Base-by-base conservation (phyloP, 2,329 filamentous ascomycete genomes). In the Monilinia laxa region DNA sequence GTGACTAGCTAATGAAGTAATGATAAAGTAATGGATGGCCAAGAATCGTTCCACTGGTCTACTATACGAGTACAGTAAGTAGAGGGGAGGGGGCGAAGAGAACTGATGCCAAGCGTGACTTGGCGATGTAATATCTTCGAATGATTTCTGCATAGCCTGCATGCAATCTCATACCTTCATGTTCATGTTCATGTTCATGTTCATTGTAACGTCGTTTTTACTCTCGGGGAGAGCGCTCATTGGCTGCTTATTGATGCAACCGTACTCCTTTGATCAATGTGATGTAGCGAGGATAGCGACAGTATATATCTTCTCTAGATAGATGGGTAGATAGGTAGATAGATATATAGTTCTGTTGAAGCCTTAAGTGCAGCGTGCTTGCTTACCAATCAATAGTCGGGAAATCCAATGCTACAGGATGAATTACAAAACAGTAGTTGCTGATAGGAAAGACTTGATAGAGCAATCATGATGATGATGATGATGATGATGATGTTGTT, bases 61-160 rank as follows among this genome's bases (percentile, higher is more conserved):
- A 35, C 42, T n/a, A 35, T 59, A 59, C 57, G 57, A 58, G 42
- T 23, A n/a, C 20, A 49, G 14, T 47, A 59, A 59, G 56, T 42
- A 47, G 16, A 14, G 25, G 5, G 14, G 7, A 18, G 23, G 28
- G 51, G 16, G 51, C 23, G 12, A 35, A 23, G 14, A 18, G 18
- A 23, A 18, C 12, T 10, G 57, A 59, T 59, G 42, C 42, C 42
- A 31, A 16, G 56, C n/a, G 56, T 25, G 18, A 59, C 56, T 31
- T n/a, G 2, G 56, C 42, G 25, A 59, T 35, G 25, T 25, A 1
- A 12, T 54, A 16, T 52, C 49, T 16, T 42, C 3, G 31, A 35
- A 35, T 35, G 31, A 42, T 42, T 35, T 23, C 31, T 55, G 53
- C 53, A 55, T 35, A 55, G 53, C 28, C 28, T 38, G 18, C 53